Percentiles rank a stretch among this genome's conserved stretches.
Evolutionary conservation across 352 stramenopile species (phyloP).

Genomic region (Pythium sp.): DNA sequence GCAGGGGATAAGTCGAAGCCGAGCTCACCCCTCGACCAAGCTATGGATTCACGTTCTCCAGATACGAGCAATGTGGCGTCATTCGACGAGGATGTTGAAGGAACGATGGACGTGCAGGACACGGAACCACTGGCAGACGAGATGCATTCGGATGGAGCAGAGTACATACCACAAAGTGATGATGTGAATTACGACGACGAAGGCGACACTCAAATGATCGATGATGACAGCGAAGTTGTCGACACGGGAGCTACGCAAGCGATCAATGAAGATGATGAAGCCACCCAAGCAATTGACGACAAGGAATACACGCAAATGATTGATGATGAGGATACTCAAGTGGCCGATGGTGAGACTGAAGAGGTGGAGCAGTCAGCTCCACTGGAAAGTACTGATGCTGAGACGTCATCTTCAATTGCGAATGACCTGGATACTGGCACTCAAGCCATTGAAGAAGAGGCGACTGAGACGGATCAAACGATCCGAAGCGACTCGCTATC

Average conservation of each 20-base stretch:
- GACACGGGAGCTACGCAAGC: slow-evolving; percentile 1
- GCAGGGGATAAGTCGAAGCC: not conserved
- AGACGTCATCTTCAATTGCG: not conserved
- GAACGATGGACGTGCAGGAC: slow-evolving; percentile 2
- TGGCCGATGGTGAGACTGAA: not conserved
- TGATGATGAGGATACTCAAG: not conserved
- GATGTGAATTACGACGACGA: slow-evolving; percentile 3
- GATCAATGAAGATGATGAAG: not conserved
- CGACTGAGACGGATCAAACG: not conserved
- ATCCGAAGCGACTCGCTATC: not conserved
- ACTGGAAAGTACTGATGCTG: not conserved
- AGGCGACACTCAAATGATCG: slow-evolving; percentile 22
- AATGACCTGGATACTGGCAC: not conserved
- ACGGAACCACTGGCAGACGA: not conserved
- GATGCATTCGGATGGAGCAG: not conserved
- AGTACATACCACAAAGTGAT: not conserved
- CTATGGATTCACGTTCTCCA: slow-evolving; percentile 2
- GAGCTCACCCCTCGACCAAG: not conserved
- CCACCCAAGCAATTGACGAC: not conserved
- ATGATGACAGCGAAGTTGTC: slow-evolving; percentile 16
- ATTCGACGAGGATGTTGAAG: not conserved
- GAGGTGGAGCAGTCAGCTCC: not conserved
- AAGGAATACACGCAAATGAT: slow-evolving; percentile 7
- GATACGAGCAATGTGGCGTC: not conserved
- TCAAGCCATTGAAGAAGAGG: not conserved